Base-by-base conservation (phyloP, 305 asterid genomes). In the Ilex paraguariensis region DNA sequence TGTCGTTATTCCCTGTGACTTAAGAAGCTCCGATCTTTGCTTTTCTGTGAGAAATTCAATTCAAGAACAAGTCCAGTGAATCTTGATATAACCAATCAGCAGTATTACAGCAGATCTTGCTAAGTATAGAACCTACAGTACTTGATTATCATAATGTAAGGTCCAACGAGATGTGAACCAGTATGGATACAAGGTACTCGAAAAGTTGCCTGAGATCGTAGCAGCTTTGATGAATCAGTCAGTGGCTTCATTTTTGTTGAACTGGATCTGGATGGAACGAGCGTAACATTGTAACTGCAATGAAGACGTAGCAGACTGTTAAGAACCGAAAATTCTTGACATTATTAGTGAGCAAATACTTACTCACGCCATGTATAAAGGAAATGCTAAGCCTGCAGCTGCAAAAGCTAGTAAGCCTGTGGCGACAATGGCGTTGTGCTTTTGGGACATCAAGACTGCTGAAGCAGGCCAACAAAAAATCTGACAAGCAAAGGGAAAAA, bases 311-410 rank as follows among this genome's bases (percentile, higher is more conserved):
- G 42, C 2, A 36, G 7, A 36, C 42, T 36, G 0, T 36, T 1
- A 46, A 3, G n/a, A 3, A 46, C 13, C 14, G 2, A 46, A 1
- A 3, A 13, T 46, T 46, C 4, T 13, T 9, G n/a, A 13, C 10
- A 46, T 10, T 10, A 46, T 9, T 9, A 46, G 0, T 3, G 13
- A 46, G 51, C 31, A n/a, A 54, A 54, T 62, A 69, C 65, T 54
- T 71, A 73, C 95, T 77, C 76, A 91, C 95, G 86, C 98, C 97
- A 92, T 90, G 87, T 85, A 90, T 78, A 92, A 92, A 6, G 97
- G 98, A 60, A 90, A 92, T 46, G 98, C 82, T 71, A 93, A 75
- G 54, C 97, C 97, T n/a, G 83, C 95, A 60, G 90, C 74, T 13
- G 87, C 98, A 73, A 93, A 93, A 64, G 84, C 91, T 59, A 82